These are phyloP conservation scores for Phytophthora agathidicida DNA, from an alignment of 352 stramenopile genomes.

Conservation along the genomic window DNA sequence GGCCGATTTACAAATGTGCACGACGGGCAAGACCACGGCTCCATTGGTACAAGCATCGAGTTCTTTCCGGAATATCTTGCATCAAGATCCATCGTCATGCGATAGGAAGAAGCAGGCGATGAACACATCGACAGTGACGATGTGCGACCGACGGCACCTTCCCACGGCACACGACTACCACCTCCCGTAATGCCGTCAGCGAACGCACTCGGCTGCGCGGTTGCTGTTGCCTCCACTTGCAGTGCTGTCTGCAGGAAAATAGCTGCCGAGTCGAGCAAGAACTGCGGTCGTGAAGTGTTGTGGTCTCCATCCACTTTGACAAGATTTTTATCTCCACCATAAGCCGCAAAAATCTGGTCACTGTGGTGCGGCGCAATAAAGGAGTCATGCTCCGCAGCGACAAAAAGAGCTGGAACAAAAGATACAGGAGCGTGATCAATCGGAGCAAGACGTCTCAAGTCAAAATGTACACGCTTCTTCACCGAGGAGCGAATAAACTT, in stretches of 20 bases:
- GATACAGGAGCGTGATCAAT: slow-evolving; percentile 92
- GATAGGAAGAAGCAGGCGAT: slow-evolving; percentile 38
- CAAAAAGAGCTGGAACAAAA: slow-evolving; percentile 97
- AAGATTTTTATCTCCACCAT: slow-evolving; percentile 98
- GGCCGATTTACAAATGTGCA: slow-evolving; percentile 76
- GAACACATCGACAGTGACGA: slow-evolving; percentile 42
- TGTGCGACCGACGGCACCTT: slow-evolving; percentile 25
- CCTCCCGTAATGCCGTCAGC: slow-evolving; percentile 25
- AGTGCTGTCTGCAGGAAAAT: slow-evolving; percentile 97
- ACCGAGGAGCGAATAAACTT: slow-evolving; percentile 92
- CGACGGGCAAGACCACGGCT: slow-evolving; percentile 59
- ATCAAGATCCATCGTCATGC: slow-evolving; percentile 70
- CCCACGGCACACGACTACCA: slow-evolving; percentile 50
- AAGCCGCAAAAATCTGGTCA: slow-evolving; percentile 82
- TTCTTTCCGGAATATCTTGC: slow-evolving; percentile 51
- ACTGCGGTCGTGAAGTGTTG: slow-evolving; percentile 95
- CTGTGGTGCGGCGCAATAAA: slow-evolving; percentile 94
- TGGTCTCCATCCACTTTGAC: slow-evolving; percentile 98
- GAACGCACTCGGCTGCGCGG: slow-evolving; percentile 30
- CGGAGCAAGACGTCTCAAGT: slow-evolving; percentile 79
- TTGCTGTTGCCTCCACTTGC: slow-evolving; percentile 56
- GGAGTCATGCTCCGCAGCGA: slow-evolving; percentile 94
- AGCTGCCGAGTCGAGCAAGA: slow-evolving; percentile 94
- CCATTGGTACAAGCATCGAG: slow-evolving; percentile 43
- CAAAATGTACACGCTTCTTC: slow-evolving; percentile 90